Evolutionary conservation across 805 yeast species (phyloP).

Genomic region (Pichia ethanolica): DNA sequence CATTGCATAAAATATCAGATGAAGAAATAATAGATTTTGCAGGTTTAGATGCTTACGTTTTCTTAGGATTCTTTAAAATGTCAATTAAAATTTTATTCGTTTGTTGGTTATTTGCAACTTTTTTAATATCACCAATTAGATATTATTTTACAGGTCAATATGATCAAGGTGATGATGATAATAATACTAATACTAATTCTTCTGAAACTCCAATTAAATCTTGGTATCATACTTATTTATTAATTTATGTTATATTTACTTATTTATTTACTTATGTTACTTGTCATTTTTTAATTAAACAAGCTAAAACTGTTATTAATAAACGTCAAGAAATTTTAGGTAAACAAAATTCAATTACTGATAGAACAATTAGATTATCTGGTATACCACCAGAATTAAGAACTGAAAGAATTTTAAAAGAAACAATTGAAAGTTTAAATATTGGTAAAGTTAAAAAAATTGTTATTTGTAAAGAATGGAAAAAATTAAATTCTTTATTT

Average conservation of each 20-base stretch:
- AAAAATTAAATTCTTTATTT: constrained; percentile 57
- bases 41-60: constrained; percentile 92
- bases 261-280: constrained; percentile 74
- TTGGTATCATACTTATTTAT: constrained; percentile 42
- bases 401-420: constrained; percentile 58
- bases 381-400: constrained; percentile 85
- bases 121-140: constrained; percentile 77
- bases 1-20: constrained; percentile 58
- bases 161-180: constrained; percentile 48
- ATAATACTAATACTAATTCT: not conserved
- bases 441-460: constrained; percentile 75
- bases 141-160: constrained; percentile 75
- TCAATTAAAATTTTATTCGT: constrained; percentile 60
- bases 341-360: constrained; percentile 80
- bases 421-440: constrained; percentile 69
- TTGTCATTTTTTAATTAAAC: constrained; percentile 51
- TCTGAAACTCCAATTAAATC: constrained; percentile 1
- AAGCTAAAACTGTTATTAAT: constrained; percentile 64
- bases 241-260: constrained; percentile 86
- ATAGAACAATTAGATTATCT: constrained; percentile 77
- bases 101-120: constrained; percentile 62
- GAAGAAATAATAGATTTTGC: constrained; percentile 78
- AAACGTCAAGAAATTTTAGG: constrained; percentile 81
- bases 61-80: constrained; percentile 84
- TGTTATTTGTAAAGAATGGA: constrained; percentile 85